Percentiles rank a stretch among this genome's conserved stretches.
Evolutionary conservation across 768 basidiomycete species (phyloP).

Genomic region (Termitomyces sp.): DNA sequence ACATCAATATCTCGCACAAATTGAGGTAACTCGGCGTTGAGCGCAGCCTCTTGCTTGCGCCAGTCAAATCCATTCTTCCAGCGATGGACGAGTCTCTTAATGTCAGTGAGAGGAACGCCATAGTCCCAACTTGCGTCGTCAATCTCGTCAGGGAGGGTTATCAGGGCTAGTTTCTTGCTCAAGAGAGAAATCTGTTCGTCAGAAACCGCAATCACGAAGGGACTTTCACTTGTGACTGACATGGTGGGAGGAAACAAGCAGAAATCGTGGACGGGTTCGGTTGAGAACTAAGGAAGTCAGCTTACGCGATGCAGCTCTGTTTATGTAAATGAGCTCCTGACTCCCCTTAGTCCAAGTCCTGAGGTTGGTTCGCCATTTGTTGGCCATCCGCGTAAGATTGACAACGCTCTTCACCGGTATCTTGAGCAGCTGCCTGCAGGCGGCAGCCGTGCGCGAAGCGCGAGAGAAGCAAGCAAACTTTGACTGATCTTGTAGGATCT

Average conservation of each 20-base stretch:
- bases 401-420: no score
- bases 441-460: no score
- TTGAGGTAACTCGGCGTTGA: constrained; percentile 52
- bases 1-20: constrained; percentile 48
- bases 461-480: no score
- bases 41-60: constrained; percentile 42
- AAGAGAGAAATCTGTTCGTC: constrained; percentile 36
- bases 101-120: constrained; percentile 42
- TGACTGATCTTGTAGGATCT: no score
- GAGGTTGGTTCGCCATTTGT: no score
- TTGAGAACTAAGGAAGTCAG: neutral
- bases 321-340: no score
- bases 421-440: no score
- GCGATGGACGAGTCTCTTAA: constrained; percentile 37
- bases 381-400: no score
- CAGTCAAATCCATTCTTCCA: constrained; percentile 55
- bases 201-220: constrained; percentile 44
- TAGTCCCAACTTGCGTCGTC: constrained; percentile 42
- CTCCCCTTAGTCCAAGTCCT: no score
- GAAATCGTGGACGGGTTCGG: neutral
- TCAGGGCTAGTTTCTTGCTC: constrained; percentile 38
- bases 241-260: neutral
- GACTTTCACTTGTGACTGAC: constrained; percentile 8
- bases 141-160: constrained; percentile 52
- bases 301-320: neutral